phyloP scores from a whole-genome alignment of 192 early-diverging fungal genomes.

The Thamnidium elegans region DNA sequence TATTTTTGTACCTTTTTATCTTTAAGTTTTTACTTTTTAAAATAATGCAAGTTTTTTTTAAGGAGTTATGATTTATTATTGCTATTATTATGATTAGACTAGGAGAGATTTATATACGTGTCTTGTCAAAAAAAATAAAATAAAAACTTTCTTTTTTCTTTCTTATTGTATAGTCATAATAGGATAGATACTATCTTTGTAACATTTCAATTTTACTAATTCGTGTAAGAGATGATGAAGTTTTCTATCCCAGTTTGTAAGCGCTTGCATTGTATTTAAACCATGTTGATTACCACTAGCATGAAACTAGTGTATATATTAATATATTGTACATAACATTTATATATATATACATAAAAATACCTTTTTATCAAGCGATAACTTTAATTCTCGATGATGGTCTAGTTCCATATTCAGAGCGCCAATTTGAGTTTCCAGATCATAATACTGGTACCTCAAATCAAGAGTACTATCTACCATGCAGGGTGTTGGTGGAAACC shows the following conservation, averaged over 20 bases:
- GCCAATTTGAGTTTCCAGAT: constrained; percentile 4
- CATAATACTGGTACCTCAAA: not conserved
- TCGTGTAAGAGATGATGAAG: constrained; percentile 5
- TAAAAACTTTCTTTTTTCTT: too few species aligned
- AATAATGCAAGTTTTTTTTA: not conserved
- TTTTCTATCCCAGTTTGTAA: constrained; percentile 16
- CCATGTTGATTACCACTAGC: not conserved
- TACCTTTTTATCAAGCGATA: too few species aligned
- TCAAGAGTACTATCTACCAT: constrained; percentile 1
- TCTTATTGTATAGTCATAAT: too few species aligned
- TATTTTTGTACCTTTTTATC: not conserved
- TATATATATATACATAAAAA: too few species aligned
- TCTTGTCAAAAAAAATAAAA: too few species aligned
- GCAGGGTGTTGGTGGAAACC: constrained; percentile 4
- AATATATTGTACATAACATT: too few species aligned
- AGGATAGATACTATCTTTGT: not conserved
- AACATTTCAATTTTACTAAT: constrained; percentile 1
- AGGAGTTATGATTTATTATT: too few species aligned
- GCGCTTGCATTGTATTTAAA: constrained; percentile 7
- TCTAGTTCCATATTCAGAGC: not conserved
- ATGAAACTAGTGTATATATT: too few species aligned
- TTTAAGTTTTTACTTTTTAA: not conserved
- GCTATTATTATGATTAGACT: too few species aligned
- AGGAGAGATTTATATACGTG: too few species aligned
- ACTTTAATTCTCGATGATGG: too few species aligned